A percentile compares a stretch with the other conserved stretches of the same genome.
These are phyloP conservation scores for Coccomyxa subellipsoidea DNA, from an alignment of 163 green algal genomes.

Conservation along the genomic window DNA sequence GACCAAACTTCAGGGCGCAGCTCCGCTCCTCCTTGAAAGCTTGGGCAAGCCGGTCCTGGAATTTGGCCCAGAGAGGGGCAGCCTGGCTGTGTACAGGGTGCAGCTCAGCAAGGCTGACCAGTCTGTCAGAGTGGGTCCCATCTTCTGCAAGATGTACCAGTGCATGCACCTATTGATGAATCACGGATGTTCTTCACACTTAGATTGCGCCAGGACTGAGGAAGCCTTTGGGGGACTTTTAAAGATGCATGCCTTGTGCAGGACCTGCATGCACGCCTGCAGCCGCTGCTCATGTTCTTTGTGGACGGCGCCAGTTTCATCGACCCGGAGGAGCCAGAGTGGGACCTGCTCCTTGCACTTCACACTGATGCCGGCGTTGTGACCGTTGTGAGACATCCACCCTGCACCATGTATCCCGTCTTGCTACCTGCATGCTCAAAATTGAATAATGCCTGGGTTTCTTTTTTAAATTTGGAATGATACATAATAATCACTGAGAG, in stretches of 20 bases:
- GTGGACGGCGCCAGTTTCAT: slow-evolving; percentile 81
- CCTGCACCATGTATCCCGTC: too few species aligned
- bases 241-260: slow-evolving; percentile 25
- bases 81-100: not conserved
- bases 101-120: not conserved
- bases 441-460: too few species aligned
- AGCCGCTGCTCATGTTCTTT: slow-evolving; percentile 85
- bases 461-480: too few species aligned
- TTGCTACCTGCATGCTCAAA: too few species aligned
- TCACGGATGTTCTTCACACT: too few species aligned
- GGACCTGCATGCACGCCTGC: slow-evolving; percentile 71
- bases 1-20: not conserved
- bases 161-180: too few species aligned
- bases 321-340: slow-evolving; percentile 68
- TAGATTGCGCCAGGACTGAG: too few species aligned
- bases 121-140: not conserved
- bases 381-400: slow-evolving; percentile 27
- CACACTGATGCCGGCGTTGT: slow-evolving; percentile 11
- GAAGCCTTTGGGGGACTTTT: not conserved
- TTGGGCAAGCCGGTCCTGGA: not conserved
- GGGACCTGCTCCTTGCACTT: slow-evolving; percentile 73
- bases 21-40: not conserved
- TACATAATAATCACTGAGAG: too few species aligned
- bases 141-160: not conserved
- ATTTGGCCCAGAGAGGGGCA: not conserved